A percentile compares a stretch with the other conserved stretches of the same genome.
Conservation (phyloP, 306 rosid genomes). For the Fagus crenata region DNA sequence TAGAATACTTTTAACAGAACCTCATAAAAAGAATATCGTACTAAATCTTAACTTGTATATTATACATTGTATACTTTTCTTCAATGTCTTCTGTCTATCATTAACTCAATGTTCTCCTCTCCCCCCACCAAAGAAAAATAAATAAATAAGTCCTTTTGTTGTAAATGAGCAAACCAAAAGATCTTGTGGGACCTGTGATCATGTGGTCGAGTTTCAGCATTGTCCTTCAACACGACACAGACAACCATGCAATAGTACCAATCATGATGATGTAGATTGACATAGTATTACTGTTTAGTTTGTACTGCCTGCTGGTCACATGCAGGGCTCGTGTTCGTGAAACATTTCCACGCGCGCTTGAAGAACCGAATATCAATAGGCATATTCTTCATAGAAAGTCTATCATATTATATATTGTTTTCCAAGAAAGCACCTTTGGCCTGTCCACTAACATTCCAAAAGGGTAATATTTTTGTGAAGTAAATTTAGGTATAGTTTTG, state of each 20-base stretch:
- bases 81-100: background rate
- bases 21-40: background rate
- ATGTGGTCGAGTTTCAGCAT: conserved; percentile 21
- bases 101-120: background rate
- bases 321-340: conserved; percentile 20
- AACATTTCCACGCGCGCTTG: conserved; percentile 18
- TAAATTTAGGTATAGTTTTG: no score
- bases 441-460: conserved; percentile 15
- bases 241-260: conserved; percentile 4
- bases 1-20: background rate
- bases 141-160: background rate
- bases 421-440: background rate
- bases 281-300: background rate
- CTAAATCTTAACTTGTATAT: background rate
- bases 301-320: conserved; percentile 1
- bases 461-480: background rate
- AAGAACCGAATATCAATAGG: conserved; percentile 35
- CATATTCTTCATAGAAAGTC: conserved; percentile 35
- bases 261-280: background rate
- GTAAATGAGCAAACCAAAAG: conserved; percentile 12
- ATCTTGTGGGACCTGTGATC: conserved; percentile 46
- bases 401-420: background rate
- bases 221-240: conserved; percentile 3
- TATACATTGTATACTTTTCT: background rate
- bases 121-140: background rate